Evolutionary conservation across 768 basidiomycete species (phyloP).

Genomic region (Leccinum broughii): DNA sequence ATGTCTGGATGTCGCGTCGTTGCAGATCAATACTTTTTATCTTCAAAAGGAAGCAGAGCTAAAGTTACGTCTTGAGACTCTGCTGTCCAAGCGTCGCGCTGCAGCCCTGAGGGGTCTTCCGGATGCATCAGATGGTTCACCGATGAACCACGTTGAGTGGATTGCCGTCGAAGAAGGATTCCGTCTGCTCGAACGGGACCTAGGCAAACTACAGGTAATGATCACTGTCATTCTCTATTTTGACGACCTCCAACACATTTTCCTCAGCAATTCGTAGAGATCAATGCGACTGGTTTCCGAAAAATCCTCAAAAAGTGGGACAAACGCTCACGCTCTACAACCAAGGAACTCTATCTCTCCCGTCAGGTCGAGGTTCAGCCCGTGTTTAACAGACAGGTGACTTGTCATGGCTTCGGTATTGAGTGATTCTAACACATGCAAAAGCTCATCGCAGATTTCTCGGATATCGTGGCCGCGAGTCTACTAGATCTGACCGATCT

Average conservation of each 20-base stretch:
- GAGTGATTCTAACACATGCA: conserved; percentile 12
- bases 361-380: conserved; percentile 99
- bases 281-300: conserved; percentile 94
- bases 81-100: conserved; percentile 91
- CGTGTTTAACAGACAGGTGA: conserved; percentile 91
- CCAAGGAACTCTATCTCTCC: conserved; percentile 94
- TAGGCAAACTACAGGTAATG: conserved; percentile 89
- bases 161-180: conserved; percentile 96
- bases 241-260: conserved; percentile 16
- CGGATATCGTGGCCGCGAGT: conserved; percentile 87
- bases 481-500: conserved; percentile 78
- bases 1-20: conserved; percentile 8
- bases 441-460: conserved; percentile 91
- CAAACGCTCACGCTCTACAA: conserved; percentile 90
- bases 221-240: conserved; percentile 9
- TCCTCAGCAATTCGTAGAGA: conserved; percentile 89
- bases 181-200: conserved; percentile 87
- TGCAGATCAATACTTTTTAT: conserved; percentile 96
- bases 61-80: conserved; percentile 85
- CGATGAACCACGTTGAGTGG: conserved; percentile 80
- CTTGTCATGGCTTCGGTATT: conserved; percentile 20
- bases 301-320: conserved; percentile 99
- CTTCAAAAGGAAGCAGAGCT: conserved; percentile 96
- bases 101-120: conserved; percentile 71
- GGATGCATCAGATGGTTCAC: conserved; percentile 61